phyloP scores from a whole-genome alignment of 1,284 basidiomycete genomes.

The Cystobasidium slooffiae region DNA sequence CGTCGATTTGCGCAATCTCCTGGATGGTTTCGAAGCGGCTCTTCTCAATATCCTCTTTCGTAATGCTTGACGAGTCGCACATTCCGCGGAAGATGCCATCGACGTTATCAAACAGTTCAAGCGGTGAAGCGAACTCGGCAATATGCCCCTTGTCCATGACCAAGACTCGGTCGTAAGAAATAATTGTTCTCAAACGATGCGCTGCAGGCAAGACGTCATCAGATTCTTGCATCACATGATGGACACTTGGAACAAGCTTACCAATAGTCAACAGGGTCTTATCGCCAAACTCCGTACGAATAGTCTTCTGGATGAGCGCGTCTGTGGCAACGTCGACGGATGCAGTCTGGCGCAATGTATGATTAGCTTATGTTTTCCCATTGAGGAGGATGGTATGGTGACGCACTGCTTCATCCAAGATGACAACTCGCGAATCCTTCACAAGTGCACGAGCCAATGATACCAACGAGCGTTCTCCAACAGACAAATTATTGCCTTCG shows the following conservation, averaged over 20 bases:
- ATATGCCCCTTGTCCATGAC: slow-evolving; percentile 73
- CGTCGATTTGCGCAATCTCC: slow-evolving; percentile 21
- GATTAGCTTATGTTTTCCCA: slow-evolving; percentile 19
- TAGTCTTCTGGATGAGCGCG: slow-evolving; percentile 81
- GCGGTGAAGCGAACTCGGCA: slow-evolving; percentile 68
- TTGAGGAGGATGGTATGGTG: background rate
- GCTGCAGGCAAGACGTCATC: slow-evolving; percentile 48
- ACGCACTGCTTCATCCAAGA: slow-evolving; percentile 76
- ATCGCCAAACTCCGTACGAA: slow-evolving; percentile 76
- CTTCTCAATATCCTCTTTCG: slow-evolving; percentile 18
- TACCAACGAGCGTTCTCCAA: slow-evolving; percentile 71
- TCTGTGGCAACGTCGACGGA: slow-evolving; percentile 77
- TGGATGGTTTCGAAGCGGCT: slow-evolving; percentile 30
- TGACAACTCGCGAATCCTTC: slow-evolving; percentile 73
- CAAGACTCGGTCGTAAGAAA: slow-evolving; percentile 74
- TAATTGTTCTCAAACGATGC: slow-evolving; percentile 76
- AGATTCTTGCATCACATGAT: background rate
- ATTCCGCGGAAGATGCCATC: slow-evolving; percentile 69
- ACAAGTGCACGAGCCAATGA: slow-evolving; percentile 80
- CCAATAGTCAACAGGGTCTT: slow-evolving; percentile 78
- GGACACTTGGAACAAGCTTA: slow-evolving; percentile 59
- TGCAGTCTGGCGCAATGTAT: slow-evolving; percentile 57
- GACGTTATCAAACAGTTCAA: slow-evolving; percentile 64
- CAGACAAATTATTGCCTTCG: slow-evolving; percentile 79
- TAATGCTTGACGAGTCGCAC: slow-evolving; percentile 63